phyloP scores from a whole-genome alignment of 2,329 filamentous ascomycete species.

The Cryphonectria radicalis region DNA sequence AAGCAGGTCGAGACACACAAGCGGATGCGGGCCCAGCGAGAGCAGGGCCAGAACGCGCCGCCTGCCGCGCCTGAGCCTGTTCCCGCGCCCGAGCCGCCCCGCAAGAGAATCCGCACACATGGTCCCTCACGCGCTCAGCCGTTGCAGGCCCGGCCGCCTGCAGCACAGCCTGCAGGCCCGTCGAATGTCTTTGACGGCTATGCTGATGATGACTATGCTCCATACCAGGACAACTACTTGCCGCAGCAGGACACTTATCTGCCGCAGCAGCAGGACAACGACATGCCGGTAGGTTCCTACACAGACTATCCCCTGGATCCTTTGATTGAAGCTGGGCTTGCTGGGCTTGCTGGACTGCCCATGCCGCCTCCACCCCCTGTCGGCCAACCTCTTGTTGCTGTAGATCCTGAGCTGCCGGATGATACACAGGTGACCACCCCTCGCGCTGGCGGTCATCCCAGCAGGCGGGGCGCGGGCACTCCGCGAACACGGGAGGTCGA shows the following conservation, averaged over 20 bases:
- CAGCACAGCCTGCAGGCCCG: background rate
- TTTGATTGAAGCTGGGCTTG: background rate
- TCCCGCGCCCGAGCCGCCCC: background rate
- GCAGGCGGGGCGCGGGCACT: background rate
- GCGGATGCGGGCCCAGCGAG: background rate
- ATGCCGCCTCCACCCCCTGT: background rate
- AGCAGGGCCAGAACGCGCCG: background rate
- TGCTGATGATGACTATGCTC: background rate
- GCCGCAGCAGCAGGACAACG: background rate
- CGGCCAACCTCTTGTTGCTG: background rate
- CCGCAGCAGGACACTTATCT: background rate
- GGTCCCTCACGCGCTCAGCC: background rate
- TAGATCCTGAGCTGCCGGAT: background rate
- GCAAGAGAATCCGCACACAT: background rate
- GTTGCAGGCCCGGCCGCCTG: background rate
- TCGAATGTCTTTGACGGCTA: background rate
- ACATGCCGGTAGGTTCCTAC: constrained; percentile 6
- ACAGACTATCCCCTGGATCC: background rate
- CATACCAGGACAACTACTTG: background rate
- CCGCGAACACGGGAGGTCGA: background rate
- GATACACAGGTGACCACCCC: background rate
- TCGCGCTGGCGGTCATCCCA: background rate
- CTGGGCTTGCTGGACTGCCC: background rate
- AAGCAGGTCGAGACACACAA: constrained; percentile 11
- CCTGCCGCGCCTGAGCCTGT: background rate